Evolutionary conservation across 2,329 filamentous ascomycete genomes (phyloP).

Genomic region (Talaromyces sp.): DNA sequence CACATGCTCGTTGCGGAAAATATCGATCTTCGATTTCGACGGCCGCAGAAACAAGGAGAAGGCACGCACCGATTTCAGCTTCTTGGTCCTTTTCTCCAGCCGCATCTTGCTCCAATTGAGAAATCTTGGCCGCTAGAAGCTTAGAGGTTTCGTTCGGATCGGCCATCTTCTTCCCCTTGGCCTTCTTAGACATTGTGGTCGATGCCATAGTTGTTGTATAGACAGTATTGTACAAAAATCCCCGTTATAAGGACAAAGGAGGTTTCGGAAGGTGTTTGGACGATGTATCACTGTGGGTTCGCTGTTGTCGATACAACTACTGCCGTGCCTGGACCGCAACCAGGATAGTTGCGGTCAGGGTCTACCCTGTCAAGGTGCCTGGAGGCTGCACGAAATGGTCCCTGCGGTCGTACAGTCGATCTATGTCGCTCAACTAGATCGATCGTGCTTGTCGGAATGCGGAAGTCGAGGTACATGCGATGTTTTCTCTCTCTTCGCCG

Average conservation of each 20-base stretch:
- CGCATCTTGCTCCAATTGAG: slow-evolving; percentile 88
- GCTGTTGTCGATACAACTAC: slow-evolving; percentile 15
- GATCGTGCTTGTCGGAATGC: slow-evolving; percentile 7
- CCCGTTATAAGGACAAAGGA: slow-evolving; percentile 38
- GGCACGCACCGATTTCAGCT: slow-evolving; percentile 78
- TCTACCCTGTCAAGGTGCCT: not conserved
- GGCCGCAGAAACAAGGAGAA: slow-evolving; percentile 2
- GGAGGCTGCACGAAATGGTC: not conserved
- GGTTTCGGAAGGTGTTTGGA: slow-evolving; percentile 39
- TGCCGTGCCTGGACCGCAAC: slow-evolving; percentile 19
- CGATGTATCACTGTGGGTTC: slow-evolving; percentile 26
- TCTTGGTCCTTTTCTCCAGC: slow-evolving; percentile 94
- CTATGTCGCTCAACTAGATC: slow-evolving; percentile 5
- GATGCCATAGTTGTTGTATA: slow-evolving; percentile 36
- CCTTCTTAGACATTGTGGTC: slow-evolving; percentile 63
- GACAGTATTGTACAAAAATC: slow-evolving; percentile 29
- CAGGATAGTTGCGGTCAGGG: slow-evolving; percentile 10
- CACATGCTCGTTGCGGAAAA: not conserved
- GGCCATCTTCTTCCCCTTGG: slow-evolving; percentile 75
- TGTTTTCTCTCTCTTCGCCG: not conserved
- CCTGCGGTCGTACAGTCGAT: not conserved
- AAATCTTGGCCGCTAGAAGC: slow-evolving; percentile 86
- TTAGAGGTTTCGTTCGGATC: slow-evolving; percentile 89
- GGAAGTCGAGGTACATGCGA: not conserved
- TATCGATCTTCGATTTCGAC: not conserved